Percentiles rank a stretch among this genome's conserved stretches.
These are phyloP conservation scores for Incumbomyces lentus DNA, from an alignment of 2,329 filamentous ascomycete genomes.

Conservation along the genomic window DNA sequence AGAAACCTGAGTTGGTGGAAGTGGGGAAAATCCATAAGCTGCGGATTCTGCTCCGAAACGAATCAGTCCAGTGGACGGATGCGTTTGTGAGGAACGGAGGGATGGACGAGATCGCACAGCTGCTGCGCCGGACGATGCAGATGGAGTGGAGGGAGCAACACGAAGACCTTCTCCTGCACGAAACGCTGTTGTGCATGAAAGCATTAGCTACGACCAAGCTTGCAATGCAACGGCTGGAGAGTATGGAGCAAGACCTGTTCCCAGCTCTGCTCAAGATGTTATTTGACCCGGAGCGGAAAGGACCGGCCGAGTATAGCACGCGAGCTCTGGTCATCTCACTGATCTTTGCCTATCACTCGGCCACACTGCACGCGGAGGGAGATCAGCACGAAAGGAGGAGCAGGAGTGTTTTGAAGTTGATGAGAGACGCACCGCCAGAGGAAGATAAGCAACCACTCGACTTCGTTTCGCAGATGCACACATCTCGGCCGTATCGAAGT, in stretches of 20 bases:
- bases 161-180: slow-evolving; percentile 84
- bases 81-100: slow-evolving; percentile 80
- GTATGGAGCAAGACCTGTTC: slow-evolving; percentile 71
- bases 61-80: slow-evolving; percentile 93
- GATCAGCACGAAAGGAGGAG: slow-evolving; percentile 59
- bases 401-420: slow-evolving; percentile 62
- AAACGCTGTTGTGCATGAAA: slow-evolving; percentile 86
- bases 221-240: slow-evolving; percentile 69
- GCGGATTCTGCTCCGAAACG: slow-evolving; percentile 76
- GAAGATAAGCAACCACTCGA: slow-evolving; percentile 67
- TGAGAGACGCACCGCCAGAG: slow-evolving; percentile 66
- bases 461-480: slow-evolving; percentile 84
- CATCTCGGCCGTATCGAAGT: slow-evolving; percentile 75
- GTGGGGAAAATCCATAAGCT: slow-evolving; percentile 95
- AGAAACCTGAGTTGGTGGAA: slow-evolving; percentile 72
- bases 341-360: slow-evolving; percentile 74
- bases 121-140: slow-evolving; percentile 84
- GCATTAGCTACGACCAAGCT: slow-evolving; percentile 84
- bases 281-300: slow-evolving; percentile 96
- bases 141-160: slow-evolving; percentile 98
- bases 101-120: slow-evolving; percentile 78
- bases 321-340: slow-evolving; percentile 81
- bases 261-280: slow-evolving; percentile 78
- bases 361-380: slow-evolving; percentile 40
- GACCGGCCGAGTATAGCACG: slow-evolving; percentile 91